Evolutionary conservation across 2,329 filamentous ascomycete genomes (phyloP), one percentile per base, ranked within the genome.

Genomic region (Scortechinia acanthostroma): DNA sequence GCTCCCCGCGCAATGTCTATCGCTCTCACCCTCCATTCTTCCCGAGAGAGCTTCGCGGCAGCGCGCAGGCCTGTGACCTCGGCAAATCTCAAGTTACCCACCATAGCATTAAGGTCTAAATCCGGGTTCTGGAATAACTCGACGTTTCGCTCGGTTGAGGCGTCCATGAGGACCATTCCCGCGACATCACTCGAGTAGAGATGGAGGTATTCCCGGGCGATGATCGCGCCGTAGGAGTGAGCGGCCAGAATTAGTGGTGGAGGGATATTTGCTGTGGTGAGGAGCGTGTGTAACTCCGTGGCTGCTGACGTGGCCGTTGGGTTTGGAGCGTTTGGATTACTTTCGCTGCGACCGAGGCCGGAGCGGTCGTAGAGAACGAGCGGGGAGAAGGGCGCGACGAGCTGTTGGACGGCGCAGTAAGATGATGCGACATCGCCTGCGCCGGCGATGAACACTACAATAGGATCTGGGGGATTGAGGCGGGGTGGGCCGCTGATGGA

Each of bases 181-280:
- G 49, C 54, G 2, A 66, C 55, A 4, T 56, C 49, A 2, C 50
- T 50, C 0, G 52, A 46, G 22, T 56, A 51, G 1, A 60, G 47
- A 45, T 66, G 58, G 14, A 68, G 49, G 45, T 58, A 66, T 43
- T 66, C 62, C 3, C 65, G 57, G 16, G 62, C 60, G 33, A 66
- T 50, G 35, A 66, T 59, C 1, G 53, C 63, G 4, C 65, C 65
- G 43, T 64, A 68, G 10, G 62, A 66, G 48, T 68, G 65, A 1
- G 54, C 63, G 2, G 60, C 55, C 4, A 68, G 50, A 2, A 65
- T 35, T 15, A 60, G 53, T 1, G 61, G 63, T 4, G 59, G 52
- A 1, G 28, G 4, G 1, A 63, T 46, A 1, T 49, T 22, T 10
- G 49, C 51, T 3, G 33, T 43, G n/a, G 48, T 13, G 3, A 65